These are phyloP conservation scores for Neurospora sp. DNA, from an alignment of 495 filamentous ascomycete genomes.

Conservation along the genomic window DNA sequence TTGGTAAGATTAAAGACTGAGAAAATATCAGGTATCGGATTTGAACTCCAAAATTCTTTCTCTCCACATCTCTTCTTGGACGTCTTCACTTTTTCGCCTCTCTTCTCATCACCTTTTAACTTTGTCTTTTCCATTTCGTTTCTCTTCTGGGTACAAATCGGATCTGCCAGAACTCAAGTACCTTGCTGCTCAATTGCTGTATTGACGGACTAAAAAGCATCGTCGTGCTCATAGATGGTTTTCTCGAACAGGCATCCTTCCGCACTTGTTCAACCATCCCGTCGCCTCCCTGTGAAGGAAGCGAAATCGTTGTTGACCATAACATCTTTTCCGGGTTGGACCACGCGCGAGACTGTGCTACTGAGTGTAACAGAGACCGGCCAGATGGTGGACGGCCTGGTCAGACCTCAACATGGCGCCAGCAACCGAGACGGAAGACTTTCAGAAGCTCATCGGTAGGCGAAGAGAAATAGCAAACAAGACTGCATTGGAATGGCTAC, in stretches of 20 bases:
- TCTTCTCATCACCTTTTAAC: neutral
- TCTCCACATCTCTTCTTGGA: neutral
- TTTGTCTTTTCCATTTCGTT: neutral
- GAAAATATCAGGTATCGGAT: neutral
- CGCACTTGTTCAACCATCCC: neutral
- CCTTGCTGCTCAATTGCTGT: neutral
- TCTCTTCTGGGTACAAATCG: neutral
- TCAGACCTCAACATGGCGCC: neutral
- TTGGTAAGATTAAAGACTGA: neutral
- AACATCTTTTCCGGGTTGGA: neutral
- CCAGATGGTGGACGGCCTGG: neutral
- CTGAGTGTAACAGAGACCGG: neutral
- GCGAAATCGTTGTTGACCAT: neutral
- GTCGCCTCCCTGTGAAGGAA: neutral
- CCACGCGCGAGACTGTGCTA: neutral
- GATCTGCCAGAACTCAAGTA: neutral
- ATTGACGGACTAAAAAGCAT: neutral
- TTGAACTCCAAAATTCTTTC: neutral
- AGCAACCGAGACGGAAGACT: conserved; percentile 5
- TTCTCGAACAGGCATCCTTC: neutral
- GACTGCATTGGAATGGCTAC: neutral
- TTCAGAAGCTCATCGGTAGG: conserved; percentile 19
- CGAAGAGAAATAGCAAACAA: neutral
- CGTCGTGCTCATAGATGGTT: neutral
- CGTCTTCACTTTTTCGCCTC: neutral